Conservation (phyloP, 306 rosid genomes). For the Dryas drummondii region DNA sequence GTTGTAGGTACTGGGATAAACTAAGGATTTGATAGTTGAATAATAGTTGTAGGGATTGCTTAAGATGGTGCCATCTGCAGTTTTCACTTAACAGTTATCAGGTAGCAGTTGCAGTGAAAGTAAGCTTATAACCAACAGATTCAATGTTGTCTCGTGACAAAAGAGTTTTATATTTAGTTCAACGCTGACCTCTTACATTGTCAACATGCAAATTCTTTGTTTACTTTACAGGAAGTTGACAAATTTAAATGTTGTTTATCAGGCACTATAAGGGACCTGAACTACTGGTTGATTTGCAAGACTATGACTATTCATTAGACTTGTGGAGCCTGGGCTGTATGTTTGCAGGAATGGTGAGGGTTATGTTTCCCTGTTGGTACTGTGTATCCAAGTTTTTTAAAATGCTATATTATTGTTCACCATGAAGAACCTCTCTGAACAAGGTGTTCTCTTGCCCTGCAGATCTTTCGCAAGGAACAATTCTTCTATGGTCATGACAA, state of each 20-base stretch:
- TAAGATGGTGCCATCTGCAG: background rate
- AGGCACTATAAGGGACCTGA: slow-evolving; percentile 54
- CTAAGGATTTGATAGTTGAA: background rate
- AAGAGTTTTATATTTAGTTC: background rate
- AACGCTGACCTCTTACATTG: background rate
- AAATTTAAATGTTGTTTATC: slow-evolving; percentile 1
- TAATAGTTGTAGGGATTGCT: background rate
- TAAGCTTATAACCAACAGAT: background rate
- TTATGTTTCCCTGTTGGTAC: background rate
- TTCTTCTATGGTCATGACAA: slow-evolving; percentile 38
- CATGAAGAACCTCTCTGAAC: background rate
- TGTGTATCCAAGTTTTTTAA: background rate
- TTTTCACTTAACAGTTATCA: background rate
- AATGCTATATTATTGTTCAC: background rate
- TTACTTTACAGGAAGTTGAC: background rate
- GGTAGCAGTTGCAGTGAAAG: background rate
- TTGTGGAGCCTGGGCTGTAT: slow-evolving; percentile 42
- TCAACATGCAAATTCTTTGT: background rate
- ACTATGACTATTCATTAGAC: slow-evolving; percentile 45
- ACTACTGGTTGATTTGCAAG: slow-evolving; percentile 50
- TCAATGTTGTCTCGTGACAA: background rate
- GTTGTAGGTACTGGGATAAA: background rate
- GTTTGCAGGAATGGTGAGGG: slow-evolving; percentile 42
- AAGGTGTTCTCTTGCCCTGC: slow-evolving; percentile 6
- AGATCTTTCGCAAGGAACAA: slow-evolving; percentile 50